These are phyloP conservation scores for Cercospora sesami DNA, from an alignment of 2,329 filamentous ascomycete genomes.

Conservation along the genomic window DNA sequence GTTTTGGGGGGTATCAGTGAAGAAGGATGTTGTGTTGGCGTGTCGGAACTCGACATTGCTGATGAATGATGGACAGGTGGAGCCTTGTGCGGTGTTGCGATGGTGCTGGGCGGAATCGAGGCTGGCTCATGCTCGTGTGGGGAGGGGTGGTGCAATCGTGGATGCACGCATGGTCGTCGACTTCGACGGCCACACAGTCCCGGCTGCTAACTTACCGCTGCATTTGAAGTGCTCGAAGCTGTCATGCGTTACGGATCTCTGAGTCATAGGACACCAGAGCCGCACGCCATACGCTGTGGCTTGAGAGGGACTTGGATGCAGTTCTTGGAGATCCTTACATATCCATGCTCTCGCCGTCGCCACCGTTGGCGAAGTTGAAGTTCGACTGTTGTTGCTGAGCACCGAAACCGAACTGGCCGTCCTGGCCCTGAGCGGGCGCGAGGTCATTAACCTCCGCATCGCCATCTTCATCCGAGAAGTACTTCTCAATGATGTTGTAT, in stretches of 20 bases:
- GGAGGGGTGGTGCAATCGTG: not conserved
- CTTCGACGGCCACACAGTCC: not conserved
- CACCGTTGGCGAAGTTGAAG: constrained; percentile 89
- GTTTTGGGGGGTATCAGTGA: constrained; percentile 22
- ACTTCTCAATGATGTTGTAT: constrained; percentile 99
- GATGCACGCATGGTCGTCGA: not conserved
- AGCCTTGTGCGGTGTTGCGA: constrained; percentile 16
- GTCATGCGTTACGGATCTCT: not conserved
- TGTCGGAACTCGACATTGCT: constrained; percentile 7
- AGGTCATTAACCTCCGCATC: constrained; percentile 78
- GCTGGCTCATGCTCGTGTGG: constrained; percentile 26
- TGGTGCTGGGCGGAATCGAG: constrained; percentile 24
- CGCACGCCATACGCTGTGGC: not conserved
- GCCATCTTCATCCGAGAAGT: constrained; percentile 98
- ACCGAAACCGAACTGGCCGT: constrained; percentile 78
- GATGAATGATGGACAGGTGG: constrained; percentile 6
- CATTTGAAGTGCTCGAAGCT: not conserved
- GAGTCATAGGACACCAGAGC: not conserved
- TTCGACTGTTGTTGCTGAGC: constrained; percentile 70
- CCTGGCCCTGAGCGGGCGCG: constrained; percentile 68
- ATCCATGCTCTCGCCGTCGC: constrained; percentile 68
- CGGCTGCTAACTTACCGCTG: constrained; percentile 20
- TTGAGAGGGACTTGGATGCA: not conserved
- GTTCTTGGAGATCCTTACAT: constrained; percentile 4
- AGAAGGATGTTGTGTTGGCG: constrained; percentile 15